A percentile compares a stretch with the other conserved stretches of the same genome.
Evolutionary conservation across 495 filamentous ascomycete species (phyloP).

Genomic region (Penicillium arizonense): DNA sequence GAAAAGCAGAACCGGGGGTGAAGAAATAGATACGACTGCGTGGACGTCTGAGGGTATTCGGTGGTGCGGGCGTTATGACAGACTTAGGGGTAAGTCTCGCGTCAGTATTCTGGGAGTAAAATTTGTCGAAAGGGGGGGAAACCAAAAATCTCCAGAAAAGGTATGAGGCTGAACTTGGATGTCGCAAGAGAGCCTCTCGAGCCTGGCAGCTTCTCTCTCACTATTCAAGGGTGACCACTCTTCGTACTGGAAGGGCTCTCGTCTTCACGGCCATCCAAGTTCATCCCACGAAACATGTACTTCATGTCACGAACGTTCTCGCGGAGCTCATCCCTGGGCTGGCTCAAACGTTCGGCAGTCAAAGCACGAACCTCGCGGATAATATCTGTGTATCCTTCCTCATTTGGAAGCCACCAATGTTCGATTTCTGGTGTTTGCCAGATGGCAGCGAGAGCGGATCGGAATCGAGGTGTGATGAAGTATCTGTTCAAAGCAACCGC

Average conservation of each 20-base stretch:
- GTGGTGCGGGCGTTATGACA: neutral
- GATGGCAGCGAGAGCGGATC: constrained; percentile 66
- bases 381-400: constrained; percentile 68
- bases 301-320: constrained; percentile 75
- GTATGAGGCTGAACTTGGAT: too few species aligned
- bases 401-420: constrained; percentile 85
- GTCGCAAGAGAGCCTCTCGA: too few species aligned
- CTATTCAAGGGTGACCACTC: constrained; percentile 4
- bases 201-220: too few species aligned
- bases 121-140: too few species aligned
- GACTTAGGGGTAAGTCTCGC: too few species aligned
- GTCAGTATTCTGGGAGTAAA: too few species aligned
- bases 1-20: neutral
- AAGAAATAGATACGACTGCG: neutral
- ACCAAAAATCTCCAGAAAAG: too few species aligned
- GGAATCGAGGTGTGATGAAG: constrained; percentile 73
- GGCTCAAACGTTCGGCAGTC: constrained; percentile 65
- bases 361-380: constrained; percentile 74
- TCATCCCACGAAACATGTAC: constrained; percentile 60
- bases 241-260: constrained; percentile 27
- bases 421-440: constrained; percentile 67
- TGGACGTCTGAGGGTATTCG: neutral
- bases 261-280: constrained; percentile 36
- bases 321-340: constrained; percentile 59
- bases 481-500: constrained; percentile 55